phyloP scores from a whole-genome alignment of 495 filamentous ascomycete genomes.

The Sporormia fimetaria region DNA sequence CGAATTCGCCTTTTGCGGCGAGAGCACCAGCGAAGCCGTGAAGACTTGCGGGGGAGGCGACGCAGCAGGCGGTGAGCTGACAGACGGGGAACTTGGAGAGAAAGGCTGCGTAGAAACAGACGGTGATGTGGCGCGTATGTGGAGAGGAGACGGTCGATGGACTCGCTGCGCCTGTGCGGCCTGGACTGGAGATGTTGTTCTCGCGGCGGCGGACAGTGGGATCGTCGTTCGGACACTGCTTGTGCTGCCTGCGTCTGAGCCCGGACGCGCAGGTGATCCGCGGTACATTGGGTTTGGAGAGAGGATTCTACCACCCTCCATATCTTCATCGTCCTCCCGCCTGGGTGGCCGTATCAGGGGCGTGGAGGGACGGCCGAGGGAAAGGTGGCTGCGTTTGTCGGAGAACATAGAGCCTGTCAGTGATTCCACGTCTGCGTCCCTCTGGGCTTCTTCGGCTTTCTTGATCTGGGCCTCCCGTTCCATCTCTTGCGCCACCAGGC shows the following conservation, averaged over 20 bases:
- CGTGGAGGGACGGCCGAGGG: slow-evolving; percentile 8
- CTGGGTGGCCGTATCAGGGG: slow-evolving; percentile 6
- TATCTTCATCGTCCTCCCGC: slow-evolving; percentile 4
- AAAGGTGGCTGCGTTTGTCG: slow-evolving; percentile 11
- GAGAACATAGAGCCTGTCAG: slow-evolving; percentile 8
- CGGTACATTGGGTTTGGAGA: slow-evolving; percentile 7
- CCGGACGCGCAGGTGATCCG: slow-evolving; percentile 12
- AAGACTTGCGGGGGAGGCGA: slow-evolving; percentile 31
- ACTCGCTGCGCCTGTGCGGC: slow-evolving; percentile 1
- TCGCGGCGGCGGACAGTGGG: not conserved
- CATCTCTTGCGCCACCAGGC: slow-evolving; percentile 46
- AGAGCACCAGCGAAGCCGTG: slow-evolving; percentile 37
- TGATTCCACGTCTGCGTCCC: slow-evolving; percentile 15
- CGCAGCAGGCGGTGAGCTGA: slow-evolving; percentile 22
- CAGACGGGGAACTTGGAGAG: slow-evolving; percentile 10
- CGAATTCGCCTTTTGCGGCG: slow-evolving; percentile 44
- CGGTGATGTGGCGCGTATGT: slow-evolving; percentile 17
- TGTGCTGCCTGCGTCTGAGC: slow-evolving; percentile 23
- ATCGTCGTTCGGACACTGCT: slow-evolving; percentile 22
- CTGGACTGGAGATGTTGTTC: slow-evolving; percentile 2
- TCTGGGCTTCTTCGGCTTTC: slow-evolving; percentile 9
- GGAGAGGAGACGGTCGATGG: slow-evolving; percentile 17
- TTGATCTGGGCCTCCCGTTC: slow-evolving; percentile 37
- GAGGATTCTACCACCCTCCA: slow-evolving; percentile 6
- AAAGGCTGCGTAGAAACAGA: not conserved